Base-by-base conservation (phyloP, 441 rosid species). In the Erodium texanum region DNA sequence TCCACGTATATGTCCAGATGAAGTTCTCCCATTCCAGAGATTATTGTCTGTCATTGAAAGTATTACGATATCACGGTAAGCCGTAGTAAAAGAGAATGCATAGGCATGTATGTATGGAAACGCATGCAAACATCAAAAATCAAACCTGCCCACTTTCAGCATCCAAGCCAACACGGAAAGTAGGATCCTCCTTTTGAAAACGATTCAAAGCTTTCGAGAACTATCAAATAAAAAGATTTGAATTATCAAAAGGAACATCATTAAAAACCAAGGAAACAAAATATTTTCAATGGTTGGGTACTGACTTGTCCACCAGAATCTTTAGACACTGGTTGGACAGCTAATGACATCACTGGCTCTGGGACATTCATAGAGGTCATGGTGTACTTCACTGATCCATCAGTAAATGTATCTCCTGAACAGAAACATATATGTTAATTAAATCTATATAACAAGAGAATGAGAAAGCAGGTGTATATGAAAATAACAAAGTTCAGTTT, bases 331-430 rank as follows among this genome's bases (percentile, higher is more conserved):
- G 99, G 99, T 62, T 89, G 93, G 80, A 95, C 86, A 75, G 99
- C 99, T 71, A 95, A 79, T 16, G 99, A 92, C 98, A 95, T 92
- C 29, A 95, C 99, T 34, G 96, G 99, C 81, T 95, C 97, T 67
- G 99, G 99, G 52, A 95, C 98, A 83, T 82, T 89, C 99, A 95
- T 90, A 34, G 99, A 95, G 38, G 98, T 95, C 99, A 95, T 95
- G 66, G 99, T 95, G 77, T 95, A 95, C 79, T 68, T 87, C 66
- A 92, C 92, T 70, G 96, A 82, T 52, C 99, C 99, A 79, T 89
- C 89, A 14, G 99, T 92, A 79, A 95, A 95, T 64, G 99, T 90
- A 75, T 95, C 95, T 27, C 99, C 99, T 92, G 82, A 70, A 65
- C 62, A 67, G 27, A 72, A 76, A 50, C 7, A 48, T 23, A 22